Conservation (phyloP, 1,139 yeast genomes). For the Chernovozyma sophiae-reginae region DNA sequence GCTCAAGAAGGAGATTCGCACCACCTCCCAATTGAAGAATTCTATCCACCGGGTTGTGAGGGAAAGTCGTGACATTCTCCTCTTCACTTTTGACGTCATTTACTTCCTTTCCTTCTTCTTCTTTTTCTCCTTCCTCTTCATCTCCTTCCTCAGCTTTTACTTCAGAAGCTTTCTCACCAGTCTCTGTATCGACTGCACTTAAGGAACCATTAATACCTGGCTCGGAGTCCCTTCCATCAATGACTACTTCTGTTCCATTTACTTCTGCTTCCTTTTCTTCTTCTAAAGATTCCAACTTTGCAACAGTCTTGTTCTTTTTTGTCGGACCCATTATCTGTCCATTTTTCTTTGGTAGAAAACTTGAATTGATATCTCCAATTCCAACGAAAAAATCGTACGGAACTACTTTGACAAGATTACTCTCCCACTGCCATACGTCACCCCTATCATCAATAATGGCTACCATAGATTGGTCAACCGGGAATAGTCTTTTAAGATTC, state of each 20-base stretch:
- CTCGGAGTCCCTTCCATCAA: conserved; percentile 8
- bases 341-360: conserved; percentile 79
- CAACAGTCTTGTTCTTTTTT: conserved; percentile 55
- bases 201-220: conserved; percentile 16
- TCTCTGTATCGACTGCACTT: conserved; percentile 11
- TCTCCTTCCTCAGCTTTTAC: conserved; percentile 6
- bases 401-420: conserved; percentile 83
- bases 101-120: conserved; percentile 8
- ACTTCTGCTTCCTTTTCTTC: conserved; percentile 12
- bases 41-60: conserved; percentile 47
- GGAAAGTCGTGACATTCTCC: conserved; percentile 9
- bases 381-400: conserved; percentile 97
- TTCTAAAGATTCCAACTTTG: conserved; percentile 40
- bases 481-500: conserved; percentile 82
- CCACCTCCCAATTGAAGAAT: conserved; percentile 48
- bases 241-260: conserved; percentile 21
- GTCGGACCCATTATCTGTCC: conserved; percentile 69
- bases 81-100: conserved; percentile 16
- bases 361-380: conserved; percentile 94
- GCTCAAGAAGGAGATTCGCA: conserved; percentile 41
- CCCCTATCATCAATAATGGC: conserved; percentile 97
- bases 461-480: conserved; percentile 95
- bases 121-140: conserved; percentile 11
- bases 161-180: conserved; percentile 13
- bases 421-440: conserved; percentile 98